Conservation (phyloP, 306 rosid genomes). For the Vachellia pachyceras region DNA sequence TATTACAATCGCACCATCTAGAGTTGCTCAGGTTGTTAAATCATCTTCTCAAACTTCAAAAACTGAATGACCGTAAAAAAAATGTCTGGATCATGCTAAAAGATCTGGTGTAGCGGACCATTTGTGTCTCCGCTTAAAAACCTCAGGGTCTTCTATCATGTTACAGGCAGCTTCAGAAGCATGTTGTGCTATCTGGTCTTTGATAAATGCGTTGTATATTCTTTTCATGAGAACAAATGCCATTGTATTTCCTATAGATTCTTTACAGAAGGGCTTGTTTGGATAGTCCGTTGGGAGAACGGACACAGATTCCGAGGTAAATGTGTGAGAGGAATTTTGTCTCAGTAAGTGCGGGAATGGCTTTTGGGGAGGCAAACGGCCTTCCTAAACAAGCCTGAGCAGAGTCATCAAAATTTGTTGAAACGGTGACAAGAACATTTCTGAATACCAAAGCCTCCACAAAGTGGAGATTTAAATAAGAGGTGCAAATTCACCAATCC, state of each 20-base stretch:
- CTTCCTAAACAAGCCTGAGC: no score
- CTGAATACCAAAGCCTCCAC: constrained; percentile 70
- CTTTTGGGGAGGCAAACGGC: no score
- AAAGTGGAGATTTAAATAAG: constrained; percentile 58
- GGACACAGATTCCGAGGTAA: no score
- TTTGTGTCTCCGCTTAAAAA: constrained; percentile 76
- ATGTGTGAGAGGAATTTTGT: no score
- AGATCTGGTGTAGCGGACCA: constrained; percentile 78
- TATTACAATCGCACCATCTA: constrained; percentile 69
- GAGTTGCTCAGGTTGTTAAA: constrained; percentile 66
- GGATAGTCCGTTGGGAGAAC: no score
- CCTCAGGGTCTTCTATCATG: constrained; percentile 82
- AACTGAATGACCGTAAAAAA: constrained; percentile 50
- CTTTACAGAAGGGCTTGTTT: no score
- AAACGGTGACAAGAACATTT: constrained; percentile 73
- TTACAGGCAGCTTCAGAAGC: constrained; percentile 88
- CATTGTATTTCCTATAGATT: constrained; percentile 69
- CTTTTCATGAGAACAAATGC: constrained; percentile 57
- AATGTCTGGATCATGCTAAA: constrained; percentile 79
- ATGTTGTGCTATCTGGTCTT: constrained; percentile 79
- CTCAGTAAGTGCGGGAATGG: no score
- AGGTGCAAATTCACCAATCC: constrained; percentile 69
- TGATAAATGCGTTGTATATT: constrained; percentile 70
- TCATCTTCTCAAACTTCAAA: constrained; percentile 54
- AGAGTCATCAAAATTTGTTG: constrained; percentile 70